These are phyloP conservation scores for Centaurea solstitialis DNA, from an alignment of 129 eudicot genomes.

Conservation along the genomic window DNA sequence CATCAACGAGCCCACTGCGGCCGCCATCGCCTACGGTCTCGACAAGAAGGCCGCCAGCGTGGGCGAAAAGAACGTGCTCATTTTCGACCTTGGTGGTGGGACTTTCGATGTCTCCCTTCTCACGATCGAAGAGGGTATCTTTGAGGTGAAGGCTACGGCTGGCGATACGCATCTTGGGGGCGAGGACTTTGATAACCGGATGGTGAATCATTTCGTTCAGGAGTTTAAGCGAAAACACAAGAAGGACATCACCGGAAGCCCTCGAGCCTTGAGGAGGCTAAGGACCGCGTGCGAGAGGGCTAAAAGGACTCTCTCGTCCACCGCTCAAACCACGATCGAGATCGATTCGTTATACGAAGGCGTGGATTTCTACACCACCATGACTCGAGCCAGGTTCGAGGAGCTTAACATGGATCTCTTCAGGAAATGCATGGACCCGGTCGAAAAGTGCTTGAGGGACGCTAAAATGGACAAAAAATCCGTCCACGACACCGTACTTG, in stretches of 20 bases:
- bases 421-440: constrained; percentile 38
- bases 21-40: constrained; percentile 51
- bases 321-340: constrained; percentile 34
- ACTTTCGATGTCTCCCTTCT: constrained; percentile 49
- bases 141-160: constrained; percentile 40
- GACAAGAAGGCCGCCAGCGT: constrained; percentile 35
- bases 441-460: constrained; percentile 34
- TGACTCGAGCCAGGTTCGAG: constrained; percentile 40
- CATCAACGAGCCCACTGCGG: constrained; percentile 49
- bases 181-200: constrained; percentile 41
- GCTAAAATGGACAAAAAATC: constrained; percentile 41
- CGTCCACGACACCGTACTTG: constrained; percentile 36
- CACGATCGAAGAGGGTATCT: constrained; percentile 41
- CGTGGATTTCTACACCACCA: constrained; percentile 34
- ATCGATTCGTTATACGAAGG: constrained; percentile 47
- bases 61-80: constrained; percentile 46
- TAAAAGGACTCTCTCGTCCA: constrained; percentile 40
- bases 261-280: constrained; percentile 38
- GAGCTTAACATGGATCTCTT: constrained; percentile 46
- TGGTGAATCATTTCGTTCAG: constrained; percentile 45
- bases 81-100: constrained; percentile 51
- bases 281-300: constrained; percentile 45
- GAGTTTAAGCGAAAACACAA: constrained; percentile 42
- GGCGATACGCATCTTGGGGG: constrained; percentile 54
- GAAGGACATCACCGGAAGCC: constrained; percentile 26